Conservation (phyloP, 495 filamentous ascomycete species). For the Talaromyces proteolyticus region DNA sequence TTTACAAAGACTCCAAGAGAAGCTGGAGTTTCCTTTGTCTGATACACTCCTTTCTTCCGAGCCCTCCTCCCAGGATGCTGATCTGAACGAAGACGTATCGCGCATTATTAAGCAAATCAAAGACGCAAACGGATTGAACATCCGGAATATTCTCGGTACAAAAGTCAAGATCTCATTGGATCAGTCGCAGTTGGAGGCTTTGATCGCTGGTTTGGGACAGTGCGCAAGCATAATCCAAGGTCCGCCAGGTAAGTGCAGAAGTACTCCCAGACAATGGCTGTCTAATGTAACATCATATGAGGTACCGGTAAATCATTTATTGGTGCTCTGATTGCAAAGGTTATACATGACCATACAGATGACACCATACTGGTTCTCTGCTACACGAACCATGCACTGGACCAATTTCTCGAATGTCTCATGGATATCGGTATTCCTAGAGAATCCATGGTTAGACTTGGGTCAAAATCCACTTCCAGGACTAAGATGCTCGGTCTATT, state of each 20-base stretch:
- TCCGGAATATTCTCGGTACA: conserved; percentile 23
- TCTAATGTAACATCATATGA: conserved; percentile 19
- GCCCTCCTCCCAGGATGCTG: conserved; percentile 9
- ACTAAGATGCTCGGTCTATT: conserved; percentile 43
- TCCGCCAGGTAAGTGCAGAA: conserved; percentile 62
- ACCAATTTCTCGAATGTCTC: conserved; percentile 70
- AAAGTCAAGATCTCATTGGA: conserved; percentile 42
- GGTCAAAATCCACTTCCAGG: conserved; percentile 50
- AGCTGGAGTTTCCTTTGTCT: conserved; percentile 44
- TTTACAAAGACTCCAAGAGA: conserved; percentile 52
- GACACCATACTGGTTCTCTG: conserved; percentile 57
- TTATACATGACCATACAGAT: conserved; percentile 42
- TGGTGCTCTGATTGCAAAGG: conserved; percentile 60
- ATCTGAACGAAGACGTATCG: conserved; percentile 15
- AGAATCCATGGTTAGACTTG: conserved; percentile 58
- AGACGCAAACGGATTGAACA: conserved; percentile 5
- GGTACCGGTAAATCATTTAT: conserved; percentile 80
- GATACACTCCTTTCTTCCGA: conserved; percentile 41
- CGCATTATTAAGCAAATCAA: conserved; percentile 16
- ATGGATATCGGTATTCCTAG: conserved; percentile 53
- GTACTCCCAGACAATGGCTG: too few relatives aligned
- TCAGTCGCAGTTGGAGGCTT: conserved; percentile 49
- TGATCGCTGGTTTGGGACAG: conserved; percentile 48
- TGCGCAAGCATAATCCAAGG: conserved; percentile 65
- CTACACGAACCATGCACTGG: conserved; percentile 68